A percentile compares a stretch with the other conserved stretches of the same genome.
These are phyloP conservation scores for Telfairia occidentalis DNA, from an alignment of 331 rosid species.

Conservation along the genomic window DNA sequence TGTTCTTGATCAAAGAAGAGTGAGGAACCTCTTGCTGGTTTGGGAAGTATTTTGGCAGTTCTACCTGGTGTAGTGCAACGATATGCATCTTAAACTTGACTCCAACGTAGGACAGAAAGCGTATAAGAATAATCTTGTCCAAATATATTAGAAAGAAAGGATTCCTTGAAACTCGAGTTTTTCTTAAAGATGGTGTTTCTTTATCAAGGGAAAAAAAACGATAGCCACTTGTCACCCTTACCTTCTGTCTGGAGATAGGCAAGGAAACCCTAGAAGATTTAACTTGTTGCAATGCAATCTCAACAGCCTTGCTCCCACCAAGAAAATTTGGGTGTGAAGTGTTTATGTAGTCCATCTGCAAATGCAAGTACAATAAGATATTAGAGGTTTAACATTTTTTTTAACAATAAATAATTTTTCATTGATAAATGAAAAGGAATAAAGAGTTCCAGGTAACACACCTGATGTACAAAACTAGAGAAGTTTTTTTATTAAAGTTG, in stretches of 20 bases:
- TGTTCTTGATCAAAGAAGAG: too few relatives aligned
- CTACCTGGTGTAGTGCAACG: too few relatives aligned
- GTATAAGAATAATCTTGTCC: background rate
- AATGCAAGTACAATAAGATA: background rate
- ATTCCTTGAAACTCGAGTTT: background rate
- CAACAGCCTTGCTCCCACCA: conserved; percentile 92
- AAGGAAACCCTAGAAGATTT: conserved; percentile 46
- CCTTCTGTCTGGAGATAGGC: conserved; percentile 56
- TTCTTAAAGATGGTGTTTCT: background rate
- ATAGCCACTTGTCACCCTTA: background rate
- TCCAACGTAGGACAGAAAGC: background rate
- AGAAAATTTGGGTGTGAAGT: conserved; percentile 94
- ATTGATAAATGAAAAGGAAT: too few relatives aligned
- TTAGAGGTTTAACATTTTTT: background rate
- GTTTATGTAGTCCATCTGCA: conserved; percentile 94
- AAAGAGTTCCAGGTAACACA: too few relatives aligned
- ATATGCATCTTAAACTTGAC: too few relatives aligned
- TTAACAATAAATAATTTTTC: too few relatives aligned
- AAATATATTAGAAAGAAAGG: background rate
- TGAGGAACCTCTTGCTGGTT: too few relatives aligned
- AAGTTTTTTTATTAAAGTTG: too few relatives aligned
- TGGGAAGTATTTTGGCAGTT: too few relatives aligned
- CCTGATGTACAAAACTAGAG: too few relatives aligned
- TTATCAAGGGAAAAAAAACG: background rate
- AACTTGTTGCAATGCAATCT: conserved; percentile 55